Evolutionary conservation across 2,329 filamentous ascomycete genomes (phyloP).

Genomic region (Penicillium sp.): DNA sequence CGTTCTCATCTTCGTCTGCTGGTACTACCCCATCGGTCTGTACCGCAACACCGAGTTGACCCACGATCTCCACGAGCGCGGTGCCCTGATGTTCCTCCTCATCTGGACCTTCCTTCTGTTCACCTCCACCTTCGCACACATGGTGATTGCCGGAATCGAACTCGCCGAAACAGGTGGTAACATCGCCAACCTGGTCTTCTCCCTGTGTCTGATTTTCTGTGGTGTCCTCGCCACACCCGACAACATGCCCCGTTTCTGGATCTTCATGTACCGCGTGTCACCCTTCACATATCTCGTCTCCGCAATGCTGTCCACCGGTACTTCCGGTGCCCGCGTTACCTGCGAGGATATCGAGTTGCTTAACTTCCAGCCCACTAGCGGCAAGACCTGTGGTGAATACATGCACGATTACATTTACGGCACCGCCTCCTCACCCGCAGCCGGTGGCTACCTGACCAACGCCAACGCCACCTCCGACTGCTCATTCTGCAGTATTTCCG

Average conservation of each 20-base stretch:
- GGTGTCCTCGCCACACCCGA: slow-evolving; percentile 54
- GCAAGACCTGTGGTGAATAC: slow-evolving; percentile 62
- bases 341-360: slow-evolving; percentile 38
- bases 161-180: slow-evolving; percentile 69
- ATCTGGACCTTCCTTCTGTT: slow-evolving; percentile 70
- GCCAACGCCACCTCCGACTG: slow-evolving; percentile 49
- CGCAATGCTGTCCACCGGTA: slow-evolving; percentile 45
- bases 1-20: slow-evolving; percentile 64
- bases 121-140: slow-evolving; percentile 70
- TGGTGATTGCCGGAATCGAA: slow-evolving; percentile 71
- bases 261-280: slow-evolving; percentile 72
- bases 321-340: slow-evolving; percentile 31
- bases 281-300: slow-evolving; percentile 66
- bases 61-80: slow-evolving; percentile 52
- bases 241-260: slow-evolving; percentile 71
- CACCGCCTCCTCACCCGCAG: neutral
- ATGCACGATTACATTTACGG: slow-evolving; percentile 42
- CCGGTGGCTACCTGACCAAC: slow-evolving; percentile 49
- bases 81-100: slow-evolving; percentile 67
- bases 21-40: slow-evolving; percentile 66
- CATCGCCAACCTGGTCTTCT: slow-evolving; percentile 62
- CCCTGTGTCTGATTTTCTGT: slow-evolving; percentile 63
- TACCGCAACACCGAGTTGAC: slow-evolving; percentile 43
- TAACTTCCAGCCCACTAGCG: slow-evolving; percentile 52
- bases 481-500: slow-evolving; percentile 50